Conservation (phyloP, 139 green algal species). For the Chlorokybus atmophyticus region DNA sequence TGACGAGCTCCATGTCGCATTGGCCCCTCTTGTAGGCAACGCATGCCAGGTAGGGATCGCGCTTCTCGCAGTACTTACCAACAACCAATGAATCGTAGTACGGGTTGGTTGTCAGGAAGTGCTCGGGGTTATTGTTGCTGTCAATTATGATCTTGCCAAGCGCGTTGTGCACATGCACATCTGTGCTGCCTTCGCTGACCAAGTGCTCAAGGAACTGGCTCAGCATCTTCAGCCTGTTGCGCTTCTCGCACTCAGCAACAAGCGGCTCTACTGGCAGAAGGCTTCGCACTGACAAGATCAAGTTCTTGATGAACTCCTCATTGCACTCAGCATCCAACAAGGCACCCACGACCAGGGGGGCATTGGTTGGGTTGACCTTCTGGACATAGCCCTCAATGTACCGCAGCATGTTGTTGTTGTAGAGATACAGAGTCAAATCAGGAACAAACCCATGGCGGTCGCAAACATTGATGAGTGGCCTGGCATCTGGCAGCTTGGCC, state of each 20-base stretch:
- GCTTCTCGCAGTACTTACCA: conserved; percentile 91
- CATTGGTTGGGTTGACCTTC: conserved; percentile 67
- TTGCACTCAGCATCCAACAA: conserved; percentile 88
- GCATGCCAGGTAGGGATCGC: conserved; percentile 90
- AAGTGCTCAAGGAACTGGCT: conserved; percentile 96
- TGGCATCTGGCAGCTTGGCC: conserved; percentile 87
- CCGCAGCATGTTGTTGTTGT: conserved; percentile 71
- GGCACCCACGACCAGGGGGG: conserved; percentile 73
- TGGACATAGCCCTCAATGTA: conserved; percentile 99
- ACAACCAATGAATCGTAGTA: conserved; percentile 91
- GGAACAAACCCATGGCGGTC: conserved; percentile 89
- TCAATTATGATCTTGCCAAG: conserved; percentile 99
- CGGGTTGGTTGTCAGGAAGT: conserved; percentile 99
- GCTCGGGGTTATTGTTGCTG: conserved; percentile 99
- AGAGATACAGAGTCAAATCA: conserved; percentile 90
- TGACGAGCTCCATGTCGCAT: conserved; percentile 90
- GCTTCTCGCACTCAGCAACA: conserved; percentile 58
- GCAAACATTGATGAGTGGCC: conserved; percentile 98
- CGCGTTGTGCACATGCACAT: conserved; percentile 95
- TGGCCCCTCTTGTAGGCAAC: conserved; percentile 88
- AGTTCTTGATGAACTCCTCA: conserved; percentile 92
- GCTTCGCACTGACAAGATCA: conserved; percentile 90
- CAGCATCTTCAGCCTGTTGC: conserved; percentile 88
- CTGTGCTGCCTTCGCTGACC: conserved; percentile 78
- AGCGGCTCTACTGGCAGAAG: conserved; percentile 75